A percentile compares a stretch with the other conserved stretches of the same genome.
These are phyloP conservation scores for Cantharellus cinnabarinus DNA, from an alignment of 768 basidiomycete species.

Conservation along the genomic window DNA sequence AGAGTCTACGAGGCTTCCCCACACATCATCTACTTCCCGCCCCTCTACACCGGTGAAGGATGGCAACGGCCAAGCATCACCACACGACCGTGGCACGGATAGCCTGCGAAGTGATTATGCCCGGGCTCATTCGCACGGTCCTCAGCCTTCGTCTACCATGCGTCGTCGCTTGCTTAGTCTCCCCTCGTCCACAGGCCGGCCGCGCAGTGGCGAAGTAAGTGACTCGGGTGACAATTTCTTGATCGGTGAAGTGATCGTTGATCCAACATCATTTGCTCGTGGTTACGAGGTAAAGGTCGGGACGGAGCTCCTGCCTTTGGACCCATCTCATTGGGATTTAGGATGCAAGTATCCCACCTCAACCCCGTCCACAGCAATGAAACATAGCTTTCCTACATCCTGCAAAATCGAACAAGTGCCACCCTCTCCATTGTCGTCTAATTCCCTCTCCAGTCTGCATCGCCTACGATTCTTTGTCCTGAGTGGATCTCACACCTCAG, in stretches of 20 bases:
- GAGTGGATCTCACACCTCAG: conserved; percentile 6
- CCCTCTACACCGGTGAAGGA: too few relatives aligned
- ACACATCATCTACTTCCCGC: too few relatives aligned
- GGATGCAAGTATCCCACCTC: not conserved
- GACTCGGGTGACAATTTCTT: not conserved
- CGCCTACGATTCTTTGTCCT: conserved; percentile 42
- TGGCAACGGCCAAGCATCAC: too few relatives aligned
- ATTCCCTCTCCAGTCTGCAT: conserved; percentile 58
- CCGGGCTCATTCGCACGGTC: too few relatives aligned
- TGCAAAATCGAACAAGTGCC: conserved; percentile 55
- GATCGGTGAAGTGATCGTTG: conserved; percentile 31
- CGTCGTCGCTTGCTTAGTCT: too few relatives aligned
- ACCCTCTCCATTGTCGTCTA: conserved; percentile 40
- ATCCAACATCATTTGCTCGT: conserved; percentile 57
- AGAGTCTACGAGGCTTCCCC: too few relatives aligned
- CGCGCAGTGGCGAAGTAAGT: not conserved
- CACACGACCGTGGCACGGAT: too few relatives aligned
- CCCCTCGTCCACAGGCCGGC: too few relatives aligned
- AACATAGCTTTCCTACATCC: conserved; percentile 28
- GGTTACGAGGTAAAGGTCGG: conserved; percentile 40
- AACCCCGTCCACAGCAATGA: conserved; percentile 9
- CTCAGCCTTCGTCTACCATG: too few relatives aligned
- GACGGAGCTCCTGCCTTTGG: not conserved
- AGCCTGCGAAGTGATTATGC: too few relatives aligned
- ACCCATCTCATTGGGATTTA: not conserved